Percentiles rank a stretch among this genome's conserved stretches.
Conservation (phyloP, 176 grass and related monocot genomes). For the Eragrostis nindensis region DNA sequence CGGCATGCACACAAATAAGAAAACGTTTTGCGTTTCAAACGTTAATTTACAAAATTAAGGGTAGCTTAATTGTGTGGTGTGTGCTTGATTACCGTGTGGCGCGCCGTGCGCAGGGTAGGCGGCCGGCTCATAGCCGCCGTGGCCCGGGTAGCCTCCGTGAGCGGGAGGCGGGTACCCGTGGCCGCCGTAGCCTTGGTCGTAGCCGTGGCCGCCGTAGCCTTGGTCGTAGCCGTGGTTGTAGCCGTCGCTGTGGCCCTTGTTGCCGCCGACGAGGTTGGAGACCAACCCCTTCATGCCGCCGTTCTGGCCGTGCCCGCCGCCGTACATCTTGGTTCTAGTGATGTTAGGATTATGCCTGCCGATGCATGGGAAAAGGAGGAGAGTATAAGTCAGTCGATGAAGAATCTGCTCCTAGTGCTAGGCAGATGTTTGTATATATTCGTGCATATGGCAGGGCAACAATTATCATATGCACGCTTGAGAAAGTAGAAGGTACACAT, state of each 20-base stretch:
- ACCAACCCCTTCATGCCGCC: slow-evolving; percentile 51
- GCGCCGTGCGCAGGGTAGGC: slow-evolving; percentile 35
- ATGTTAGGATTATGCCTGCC: not conserved
- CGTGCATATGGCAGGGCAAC: no score
- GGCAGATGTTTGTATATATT: no score
- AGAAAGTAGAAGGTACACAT: no score
- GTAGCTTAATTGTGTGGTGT: no score
- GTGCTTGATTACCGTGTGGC: slow-evolving; percentile 13
- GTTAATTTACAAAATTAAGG: no score
- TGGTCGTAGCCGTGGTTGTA: slow-evolving; percentile 10
- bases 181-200: slow-evolving; percentile 14
- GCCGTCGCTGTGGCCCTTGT: slow-evolving; percentile 1
- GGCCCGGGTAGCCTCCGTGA: slow-evolving; percentile 46
- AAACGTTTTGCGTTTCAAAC: no score
- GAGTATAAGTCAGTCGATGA: no score
- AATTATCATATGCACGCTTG: no score
- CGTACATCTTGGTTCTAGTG: not conserved
- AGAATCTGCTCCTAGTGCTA: no score
- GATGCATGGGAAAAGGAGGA: no score
- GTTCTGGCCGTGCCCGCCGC: not conserved
- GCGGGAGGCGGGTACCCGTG: slow-evolving; percentile 43
- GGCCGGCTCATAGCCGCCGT: slow-evolving; percentile 38
- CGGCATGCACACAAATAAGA: no score
- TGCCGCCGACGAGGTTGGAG: slow-evolving; percentile 41
- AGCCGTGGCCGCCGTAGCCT: not conserved